Percentiles rank a stretch among this genome's conserved stretches.
Evolutionary conservation across 805 yeast species (phyloP).

Genomic region (Lachancea cidri): DNA sequence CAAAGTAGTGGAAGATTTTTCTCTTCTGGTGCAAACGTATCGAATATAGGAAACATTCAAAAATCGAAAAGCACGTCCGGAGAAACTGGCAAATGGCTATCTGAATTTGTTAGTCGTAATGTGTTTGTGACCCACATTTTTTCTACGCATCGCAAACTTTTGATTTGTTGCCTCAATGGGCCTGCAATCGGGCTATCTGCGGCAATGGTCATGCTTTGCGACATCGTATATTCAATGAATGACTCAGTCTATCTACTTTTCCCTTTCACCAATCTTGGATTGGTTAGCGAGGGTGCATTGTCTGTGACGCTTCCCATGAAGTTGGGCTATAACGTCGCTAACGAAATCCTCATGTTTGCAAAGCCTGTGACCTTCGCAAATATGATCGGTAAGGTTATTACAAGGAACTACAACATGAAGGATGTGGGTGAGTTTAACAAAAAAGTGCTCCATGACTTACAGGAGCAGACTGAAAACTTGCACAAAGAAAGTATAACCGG

Average conservation of each 20-base stretch:
- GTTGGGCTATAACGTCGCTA: constrained; percentile 66
- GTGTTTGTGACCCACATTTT: constrained; percentile 62
- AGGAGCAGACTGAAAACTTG: constrained; percentile 31
- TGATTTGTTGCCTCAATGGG: constrained; percentile 75
- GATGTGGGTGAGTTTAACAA: constrained; percentile 45
- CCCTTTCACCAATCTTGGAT: constrained; percentile 79
- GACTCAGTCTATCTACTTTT: constrained; percentile 53
- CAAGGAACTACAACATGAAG: constrained; percentile 45
- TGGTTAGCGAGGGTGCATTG: constrained; percentile 78
- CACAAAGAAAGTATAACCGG: constrained; percentile 40
- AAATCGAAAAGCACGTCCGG: constrained; percentile 11
- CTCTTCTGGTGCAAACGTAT: constrained; percentile 80
- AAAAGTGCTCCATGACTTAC: constrained; percentile 38
- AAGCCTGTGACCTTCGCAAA: constrained; percentile 59
- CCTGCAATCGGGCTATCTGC: constrained; percentile 80
- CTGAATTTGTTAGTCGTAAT: constrained; percentile 64
- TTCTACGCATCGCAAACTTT: constrained; percentile 63
- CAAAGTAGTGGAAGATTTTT: constrained; percentile 71
- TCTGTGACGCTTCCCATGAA: constrained; percentile 63
- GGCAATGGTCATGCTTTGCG: constrained; percentile 70
- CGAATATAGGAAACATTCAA: constrained; percentile 21
- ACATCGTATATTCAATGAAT: constrained; percentile 65
- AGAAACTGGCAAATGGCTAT: constrained; percentile 43
- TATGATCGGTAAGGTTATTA: constrained; percentile 57
- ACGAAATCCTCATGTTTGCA: constrained; percentile 67